Base-by-base conservation (phyloP, 305 asterid species). In the Fraxinus baroniana region DNA sequence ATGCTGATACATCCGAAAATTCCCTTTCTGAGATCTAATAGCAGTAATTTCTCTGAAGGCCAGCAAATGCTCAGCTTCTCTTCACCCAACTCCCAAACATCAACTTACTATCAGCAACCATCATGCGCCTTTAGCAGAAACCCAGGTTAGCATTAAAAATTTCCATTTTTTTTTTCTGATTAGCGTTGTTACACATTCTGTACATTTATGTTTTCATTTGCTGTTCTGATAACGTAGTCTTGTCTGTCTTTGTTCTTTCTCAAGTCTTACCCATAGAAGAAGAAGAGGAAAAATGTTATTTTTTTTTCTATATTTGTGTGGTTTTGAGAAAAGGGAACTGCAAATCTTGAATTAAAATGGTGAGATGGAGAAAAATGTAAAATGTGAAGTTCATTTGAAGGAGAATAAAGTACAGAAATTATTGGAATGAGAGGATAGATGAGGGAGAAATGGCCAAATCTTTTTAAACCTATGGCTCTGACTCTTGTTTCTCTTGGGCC, bases 51-150 rank as follows among this genome's bases (percentile, higher is more conserved):
- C 62, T 10, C 73, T 62, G 88, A 85, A 5, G 91, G 83, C 22
- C 92, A 86, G 44, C 94, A 92, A 78, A 94, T 93, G 97, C 97
- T 93, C 81, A 89, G 97, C 87, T 95, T 94, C 87, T 89, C 99
- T 35, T 82, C 93, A 18, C 91, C 93, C 35, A 86, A 84, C 84
- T 70, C 93, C 24, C 93, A 87, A 72, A 68, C 95, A 77, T 81
- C 74, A 36, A 86, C 91, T 81, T 86, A 83, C 76, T 87, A 83
- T 37, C 88, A 81, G 52, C 88, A 80, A 13, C 12, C 91, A 39
- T 79, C 92, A 79, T 71, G 15, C 82, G 85, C 86, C 32, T 88
- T 82, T 66, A 20, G 74, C 62, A 88, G 90, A 80, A 89, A 70
- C 82, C 24, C 94, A 90, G 97, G 97, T 93, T 73, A 83, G 83